Conservation (phyloP, 2,329 filamentous ascomycete species). For the Capronia epimyces region DNA sequence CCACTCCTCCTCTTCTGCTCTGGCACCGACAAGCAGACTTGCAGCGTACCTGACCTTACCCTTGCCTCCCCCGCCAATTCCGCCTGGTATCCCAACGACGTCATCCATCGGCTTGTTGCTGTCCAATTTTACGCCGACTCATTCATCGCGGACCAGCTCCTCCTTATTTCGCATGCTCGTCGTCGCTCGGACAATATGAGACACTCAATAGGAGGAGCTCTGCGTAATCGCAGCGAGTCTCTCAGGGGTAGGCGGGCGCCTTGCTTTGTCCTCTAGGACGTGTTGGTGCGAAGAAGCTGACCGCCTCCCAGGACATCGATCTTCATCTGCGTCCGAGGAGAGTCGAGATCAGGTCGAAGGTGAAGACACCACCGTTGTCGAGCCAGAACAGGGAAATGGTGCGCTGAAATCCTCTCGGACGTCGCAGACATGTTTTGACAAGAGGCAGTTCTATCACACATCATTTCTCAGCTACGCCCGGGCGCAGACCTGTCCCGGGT, state of each 20-base stretch:
- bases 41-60: not conserved
- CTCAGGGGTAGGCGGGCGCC: conserved; percentile 19
- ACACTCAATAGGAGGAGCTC: conserved; percentile 26
- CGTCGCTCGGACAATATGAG: conserved; percentile 20
- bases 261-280: not conserved
- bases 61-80: conserved; percentile 2
- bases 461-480: conserved; percentile 93
- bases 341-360: conserved; percentile 44
- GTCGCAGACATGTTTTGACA: conserved; percentile 4
- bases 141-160: not conserved
- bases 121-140: not conserved
- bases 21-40: not conserved
- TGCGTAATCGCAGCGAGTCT: conserved; percentile 27
- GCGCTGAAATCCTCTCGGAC: conserved; percentile 33
- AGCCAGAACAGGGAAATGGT: conserved; percentile 93
- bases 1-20: not conserved
- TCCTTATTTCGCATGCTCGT: conserved; percentile 7
- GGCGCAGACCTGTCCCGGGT: conserved; percentile 93
- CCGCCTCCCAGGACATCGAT: conserved; percentile 42
- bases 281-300: not conserved
- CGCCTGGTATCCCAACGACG: conserved; percentile 12
- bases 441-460: conserved; percentile 79
- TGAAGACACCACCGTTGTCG: conserved; percentile 73
- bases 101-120: conserved; percentile 12
- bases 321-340: conserved; percentile 60